Base-by-base conservation (phyloP, 2,329 filamentous ascomycete genomes). In the Lasiodiplodia hormozganensis region DNA sequence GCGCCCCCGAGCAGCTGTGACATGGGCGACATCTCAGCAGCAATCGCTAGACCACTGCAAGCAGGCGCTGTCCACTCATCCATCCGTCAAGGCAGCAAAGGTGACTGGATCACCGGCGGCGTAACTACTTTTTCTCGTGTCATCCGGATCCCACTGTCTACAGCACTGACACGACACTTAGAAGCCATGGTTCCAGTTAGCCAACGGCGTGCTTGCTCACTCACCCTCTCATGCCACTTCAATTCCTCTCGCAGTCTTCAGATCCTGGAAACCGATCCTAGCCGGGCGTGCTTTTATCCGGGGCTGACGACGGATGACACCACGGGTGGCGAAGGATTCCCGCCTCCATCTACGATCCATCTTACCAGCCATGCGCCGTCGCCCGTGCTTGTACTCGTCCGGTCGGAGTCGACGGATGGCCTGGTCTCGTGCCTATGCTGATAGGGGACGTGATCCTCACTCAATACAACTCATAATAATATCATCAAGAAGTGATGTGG, bases 241-340 rank as follows among this genome's bases (percentile, higher is more conserved):
- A 16, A 18, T 16, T 21, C 18, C 43, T 47, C 43, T 47, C 7
- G 18, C 43, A 47, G 43, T 16, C 7, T 47, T n/a, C 43, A 43
- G 8, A 47, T 47, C 43, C 43, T 47, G 43, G 43, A 21, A 4
- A 47, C n/a, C 43, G 43, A 47, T 47, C 43, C 43, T 47, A n/a
- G 38, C 21, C 40, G 43, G 21, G 14, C 23, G 21, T 40, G 38
- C 23, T 38, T 28, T 60, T 31, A 21, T 38, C 52, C 16, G 52
- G 38, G 57, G 57, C 57, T 47, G 23, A 60, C 38, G 58, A 40
- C 18, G 25, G 58, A 62, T 62, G 58, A 62, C 58, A 51, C 40
- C 43, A 62, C 34, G 51, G 51, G 14, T 21, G n/a, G 18, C 18
- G 43, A 47, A 47, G 43, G 43, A 47, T 47, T 47, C 43, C 31